A percentile compares a stretch with the other conserved stretches of the same genome.
Evolutionary conservation across 495 filamentous ascomycete genomes (phyloP).

Genomic region (Aspergillus cristatus): DNA sequence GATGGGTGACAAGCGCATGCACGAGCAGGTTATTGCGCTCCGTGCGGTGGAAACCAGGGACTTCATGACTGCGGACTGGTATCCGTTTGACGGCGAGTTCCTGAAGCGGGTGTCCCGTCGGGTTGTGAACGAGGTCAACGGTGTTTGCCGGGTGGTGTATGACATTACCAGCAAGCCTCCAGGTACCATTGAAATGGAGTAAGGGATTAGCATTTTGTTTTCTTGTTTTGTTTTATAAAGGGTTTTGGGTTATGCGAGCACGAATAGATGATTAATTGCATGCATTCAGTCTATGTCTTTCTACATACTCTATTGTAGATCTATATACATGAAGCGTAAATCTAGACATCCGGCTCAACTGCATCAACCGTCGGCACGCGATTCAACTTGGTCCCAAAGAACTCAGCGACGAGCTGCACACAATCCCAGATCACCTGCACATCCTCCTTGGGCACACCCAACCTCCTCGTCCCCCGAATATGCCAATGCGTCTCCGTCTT

Average conservation of each 20-base stretch:
- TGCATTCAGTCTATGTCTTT: no score
- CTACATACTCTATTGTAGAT: no score
- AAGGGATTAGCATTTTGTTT: constrained; percentile 12
- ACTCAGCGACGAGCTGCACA: constrained; percentile 28
- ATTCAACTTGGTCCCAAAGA: constrained; percentile 25
- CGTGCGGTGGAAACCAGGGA: constrained; percentile 70
- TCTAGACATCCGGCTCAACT: constrained; percentile 32
- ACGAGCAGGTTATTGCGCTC: constrained; percentile 49
- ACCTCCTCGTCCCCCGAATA: constrained; percentile 42
- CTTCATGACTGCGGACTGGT: constrained; percentile 77
- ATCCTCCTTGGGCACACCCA: constrained; percentile 43
- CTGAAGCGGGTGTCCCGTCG: constrained; percentile 57
- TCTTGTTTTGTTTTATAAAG: no score
- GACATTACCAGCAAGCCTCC: constrained; percentile 73
- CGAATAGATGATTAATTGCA: no score
- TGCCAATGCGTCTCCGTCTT: constrained; percentile 47
- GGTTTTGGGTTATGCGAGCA: no score
- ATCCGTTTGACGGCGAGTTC: constrained; percentile 56
- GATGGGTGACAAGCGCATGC: constrained; percentile 66
- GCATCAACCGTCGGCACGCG: constrained; percentile 42
- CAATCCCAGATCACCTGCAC: constrained; percentile 35
- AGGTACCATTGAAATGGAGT: constrained; percentile 71
- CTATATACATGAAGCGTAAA: no score
- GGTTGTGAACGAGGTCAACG: constrained; percentile 81
- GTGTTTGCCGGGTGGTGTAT: constrained; percentile 54